Evolutionary conservation across 2,329 filamentous ascomycete genomes (phyloP).

Genomic region (Hypocrella siamensis): DNA sequence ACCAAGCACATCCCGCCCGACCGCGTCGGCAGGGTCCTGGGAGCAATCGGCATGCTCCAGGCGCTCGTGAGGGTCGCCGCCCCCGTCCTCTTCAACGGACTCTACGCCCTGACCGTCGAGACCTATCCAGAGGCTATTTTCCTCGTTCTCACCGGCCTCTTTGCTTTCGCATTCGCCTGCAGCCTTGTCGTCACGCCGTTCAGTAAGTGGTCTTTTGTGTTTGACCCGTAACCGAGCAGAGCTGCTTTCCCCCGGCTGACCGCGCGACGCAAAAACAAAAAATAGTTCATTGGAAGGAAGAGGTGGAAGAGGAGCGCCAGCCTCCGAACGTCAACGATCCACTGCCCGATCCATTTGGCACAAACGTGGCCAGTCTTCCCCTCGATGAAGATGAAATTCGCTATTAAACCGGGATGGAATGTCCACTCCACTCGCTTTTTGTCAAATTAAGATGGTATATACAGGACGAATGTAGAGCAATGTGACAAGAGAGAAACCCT

Average conservation of each 20-base stretch:
- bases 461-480: neutral
- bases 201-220: constrained; percentile 37
- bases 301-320: constrained; percentile 9
- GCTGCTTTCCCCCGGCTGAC: no score
- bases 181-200: constrained; percentile 59
- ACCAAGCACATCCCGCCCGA: constrained; percentile 85
- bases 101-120: constrained; percentile 71
- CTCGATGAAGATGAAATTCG: constrained; percentile 14
- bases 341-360: constrained; percentile 4
- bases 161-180: constrained; percentile 47
- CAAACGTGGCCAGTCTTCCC: constrained; percentile 6
- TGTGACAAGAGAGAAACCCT: neutral
- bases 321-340: constrained; percentile 7
- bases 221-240: no score
- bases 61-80: constrained; percentile 64
- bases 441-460: neutral
- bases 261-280: no score
- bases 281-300: constrained; percentile 18
- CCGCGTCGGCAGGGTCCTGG: constrained; percentile 71
- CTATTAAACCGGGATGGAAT: no score
- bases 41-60: constrained; percentile 75
- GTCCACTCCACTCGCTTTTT: no score
- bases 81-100: constrained; percentile 69
- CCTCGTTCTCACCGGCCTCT: constrained; percentile 52
- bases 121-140: constrained; percentile 73